Base-by-base conservation (phyloP, 1,284 basidiomycete species). In the Violaceomyces palustris region DNA sequence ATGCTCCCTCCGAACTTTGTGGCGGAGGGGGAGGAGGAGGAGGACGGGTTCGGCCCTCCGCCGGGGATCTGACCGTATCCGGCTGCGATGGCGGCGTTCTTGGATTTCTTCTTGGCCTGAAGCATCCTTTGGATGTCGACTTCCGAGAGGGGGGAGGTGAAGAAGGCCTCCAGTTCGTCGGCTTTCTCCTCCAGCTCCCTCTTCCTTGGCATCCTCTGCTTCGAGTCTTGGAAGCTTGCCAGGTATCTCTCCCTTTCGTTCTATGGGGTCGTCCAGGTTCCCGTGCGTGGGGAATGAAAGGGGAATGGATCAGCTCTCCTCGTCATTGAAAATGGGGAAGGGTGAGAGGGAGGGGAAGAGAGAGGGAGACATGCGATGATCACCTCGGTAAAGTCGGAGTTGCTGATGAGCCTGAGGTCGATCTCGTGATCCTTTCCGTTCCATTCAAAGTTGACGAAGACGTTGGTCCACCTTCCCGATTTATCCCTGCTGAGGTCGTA, bases 401-500 rank as follows among this genome's bases (percentile, higher is more conserved):
- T 38, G 14, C 37, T 43, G 4, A 69, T 32, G 39, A 61, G 35
- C 17, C 42, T 49, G 24, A 69, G 39, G 19, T 44, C 43, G 2
- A 52, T 53, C 10, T 53, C 48, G 47, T 50, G 49, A 27, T 66
- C 59, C 10, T 52, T 42, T 0, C 52, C 51, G 14, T 41, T 50
- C 32, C 64, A 60, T 14, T 54, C 52, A 23, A 69, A 61, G 1
- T 39, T 41, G 19, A 65, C 34, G 25, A 50, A 66, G 15, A 59
- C 55, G 30, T 69, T 67, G 39, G 59, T 52, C 49, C 52, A 69
- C n/a, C 48, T 47, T 19, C 56, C 61, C 8, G 50, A 50, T 1
- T 35, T 19, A 24, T 61, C 58, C 4, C 29, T 77, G 51, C 89
- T 84, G 41, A 94, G 75, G 49, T 82, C 82, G 75, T 94, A 94